Evolutionary conservation across 768 basidiomycete species (phyloP).

Genomic region (Lactarius evosmus): DNA sequence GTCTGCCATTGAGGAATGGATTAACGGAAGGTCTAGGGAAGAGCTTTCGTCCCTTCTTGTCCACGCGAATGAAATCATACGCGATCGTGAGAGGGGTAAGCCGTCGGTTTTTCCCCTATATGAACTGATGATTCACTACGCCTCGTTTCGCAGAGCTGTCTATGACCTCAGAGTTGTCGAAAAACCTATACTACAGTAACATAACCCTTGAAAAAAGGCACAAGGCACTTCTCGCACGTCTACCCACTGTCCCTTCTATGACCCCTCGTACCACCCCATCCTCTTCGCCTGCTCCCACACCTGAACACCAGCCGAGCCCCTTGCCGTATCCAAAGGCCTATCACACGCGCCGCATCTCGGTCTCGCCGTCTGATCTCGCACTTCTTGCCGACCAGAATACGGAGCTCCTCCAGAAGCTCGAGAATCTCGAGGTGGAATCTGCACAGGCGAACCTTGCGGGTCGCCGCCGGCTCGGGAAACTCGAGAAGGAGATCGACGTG

Average conservation of each 20-base stretch:
- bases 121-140: conserved; percentile 1
- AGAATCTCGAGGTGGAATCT: conserved; percentile 72
- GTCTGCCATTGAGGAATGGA: conserved; percentile 44
- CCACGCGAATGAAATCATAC: conserved; percentile 73
- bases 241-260: conserved; percentile 39
- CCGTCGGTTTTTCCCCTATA: conserved; percentile 11
- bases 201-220: conserved; percentile 66
- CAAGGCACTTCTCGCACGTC: conserved; percentile 62
- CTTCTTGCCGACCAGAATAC: conserved; percentile 79
- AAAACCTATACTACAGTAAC: conserved; percentile 67
- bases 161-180: conserved; percentile 63
- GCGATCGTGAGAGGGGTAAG: conserved; percentile 72
- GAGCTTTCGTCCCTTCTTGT: conserved; percentile 67
- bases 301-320: conserved; percentile 21
- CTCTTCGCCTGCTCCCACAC: conserved; percentile 30
- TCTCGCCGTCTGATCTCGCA: conserved; percentile 65
- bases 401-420: conserved; percentile 71
- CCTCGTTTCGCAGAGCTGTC: conserved; percentile 52
- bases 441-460: conserved; percentile 62
- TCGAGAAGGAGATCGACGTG: conserved; percentile 78
- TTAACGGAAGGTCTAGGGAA: conserved; percentile 64
- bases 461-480: conserved; percentile 59
- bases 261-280: conserved; percentile 28
- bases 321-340: conserved; percentile 30
- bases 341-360: conserved; percentile 50